phyloP scores from a whole-genome alignment of 192 early-diverging fungal genomes.

The Rhizophagus clarus region DNA sequence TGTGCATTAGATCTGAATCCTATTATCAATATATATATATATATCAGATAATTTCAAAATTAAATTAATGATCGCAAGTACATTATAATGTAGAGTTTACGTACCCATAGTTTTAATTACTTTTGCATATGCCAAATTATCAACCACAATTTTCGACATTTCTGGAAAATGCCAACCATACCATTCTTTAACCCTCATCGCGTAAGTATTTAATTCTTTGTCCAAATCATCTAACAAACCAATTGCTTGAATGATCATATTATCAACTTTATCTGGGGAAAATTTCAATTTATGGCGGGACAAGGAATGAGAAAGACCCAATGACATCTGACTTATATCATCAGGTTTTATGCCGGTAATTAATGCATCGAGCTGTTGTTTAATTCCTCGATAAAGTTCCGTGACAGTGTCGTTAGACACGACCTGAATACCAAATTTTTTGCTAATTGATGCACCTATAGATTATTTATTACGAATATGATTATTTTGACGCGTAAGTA shows the following conservation, averaged over 20 bases:
- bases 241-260: slow-evolving; percentile 99
- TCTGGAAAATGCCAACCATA: slow-evolving; percentile 99
- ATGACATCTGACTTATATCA: slow-evolving; percentile 94
- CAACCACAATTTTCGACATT: slow-evolving; percentile 93
- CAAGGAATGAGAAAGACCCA: slow-evolving; percentile 98
- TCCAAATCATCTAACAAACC: slow-evolving; percentile 97
- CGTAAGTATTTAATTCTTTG: slow-evolving; percentile 99
- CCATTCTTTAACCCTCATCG: slow-evolving; percentile 85
- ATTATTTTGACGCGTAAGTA: slow-evolving; percentile 5
- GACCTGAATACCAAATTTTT: slow-evolving; percentile 76
- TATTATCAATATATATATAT: neutral
- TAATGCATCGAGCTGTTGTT: slow-evolving; percentile 87
- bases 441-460: slow-evolving; percentile 61
- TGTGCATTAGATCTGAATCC: slow-evolving; percentile 45
- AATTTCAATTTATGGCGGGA: slow-evolving; percentile 99
- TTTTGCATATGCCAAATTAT: slow-evolving; percentile 94
- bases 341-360: slow-evolving; percentile 83
- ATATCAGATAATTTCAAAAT: neutral
- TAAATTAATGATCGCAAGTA: neutral
- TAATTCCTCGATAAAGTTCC: slow-evolving; percentile 96
- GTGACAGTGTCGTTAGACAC: slow-evolving; percentile 80
- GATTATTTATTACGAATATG: neutral
- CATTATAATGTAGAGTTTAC: slow-evolving; percentile 33
- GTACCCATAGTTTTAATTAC: slow-evolving; percentile 89
- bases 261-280: slow-evolving; percentile 99